Evolutionary conservation across 2,329 filamentous ascomycete genomes (phyloP), one percentile per base, ranked within the genome.

Genomic region (Alternaria gaisen): DNA sequence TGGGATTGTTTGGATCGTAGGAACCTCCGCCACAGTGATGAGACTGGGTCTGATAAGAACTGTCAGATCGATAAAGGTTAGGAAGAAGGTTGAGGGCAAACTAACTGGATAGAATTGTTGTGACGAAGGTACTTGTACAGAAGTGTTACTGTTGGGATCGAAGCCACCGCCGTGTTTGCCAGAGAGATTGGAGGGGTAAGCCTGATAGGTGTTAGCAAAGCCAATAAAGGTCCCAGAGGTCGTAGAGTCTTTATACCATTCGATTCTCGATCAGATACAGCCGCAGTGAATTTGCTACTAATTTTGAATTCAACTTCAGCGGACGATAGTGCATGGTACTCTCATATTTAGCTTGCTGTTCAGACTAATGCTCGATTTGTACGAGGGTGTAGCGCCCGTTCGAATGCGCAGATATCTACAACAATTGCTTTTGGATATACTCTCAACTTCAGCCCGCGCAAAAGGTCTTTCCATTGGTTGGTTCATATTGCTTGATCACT

Each of bases 111-210:
- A 51, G 18, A 10, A 42, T 56, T 61, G 55, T 6, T 24, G 56
- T 12, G 58, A 50, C 11, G 47, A 40, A 10, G 48, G 50, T 20
- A 58, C 44, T 32, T 50, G 61, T 6, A 61, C 56, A 47, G 67
- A 71, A 1, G 59, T 48, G 41, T 59, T 55, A 26, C 43, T 44
- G 52, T 60, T 62, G 12, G 69, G 69, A 55, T 66, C 65, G 28
- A 65, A 66, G 28, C 64, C 69, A 51, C 71, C 67, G 28, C 70
- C 70, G 69, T 73, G 70, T 58, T 56, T 61, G 32, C 56, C 59
- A 54, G 58, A 26, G 6, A 52, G 22, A 36, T 57, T 52, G 18
- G 56, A 41, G 63, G 61, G 30, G 46, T 68, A 69, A 58, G 67
- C 71, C 71, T 73, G 57, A n/a, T 24, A 20, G 47, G 18, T 4